phyloP scores from a whole-genome alignment of 192 early-diverging fungal genomes.

The Chytriomyces sp. region DNA sequence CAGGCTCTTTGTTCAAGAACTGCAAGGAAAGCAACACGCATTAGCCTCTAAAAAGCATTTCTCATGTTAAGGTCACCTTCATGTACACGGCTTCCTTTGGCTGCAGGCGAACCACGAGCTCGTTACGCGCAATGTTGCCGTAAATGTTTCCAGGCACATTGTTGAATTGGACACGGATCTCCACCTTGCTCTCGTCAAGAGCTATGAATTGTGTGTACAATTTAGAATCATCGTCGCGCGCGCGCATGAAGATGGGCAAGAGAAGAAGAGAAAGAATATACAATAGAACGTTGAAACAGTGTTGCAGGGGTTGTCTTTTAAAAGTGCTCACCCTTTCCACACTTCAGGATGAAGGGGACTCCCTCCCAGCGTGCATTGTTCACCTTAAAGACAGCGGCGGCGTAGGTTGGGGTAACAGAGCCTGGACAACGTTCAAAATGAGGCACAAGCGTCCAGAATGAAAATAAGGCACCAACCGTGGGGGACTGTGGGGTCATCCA shows the following conservation, averaged over 20 bases:
- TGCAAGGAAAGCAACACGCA: not conserved
- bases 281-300: not conserved
- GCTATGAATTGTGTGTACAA: slow-evolving; percentile 48
- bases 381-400: slow-evolving; percentile 83
- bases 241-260: not conserved
- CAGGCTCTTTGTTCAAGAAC: slow-evolving; percentile 92
- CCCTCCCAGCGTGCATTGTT: slow-evolving; percentile 96
- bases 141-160: slow-evolving; percentile 86
- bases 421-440: slow-evolving; percentile 25
- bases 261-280: not conserved
- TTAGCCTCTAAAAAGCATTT: not conserved
- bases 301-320: not conserved
- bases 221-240: not conserved
- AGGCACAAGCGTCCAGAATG: not conserved
- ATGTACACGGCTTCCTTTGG: slow-evolving; percentile 95
- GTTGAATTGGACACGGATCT: slow-evolving; percentile 96
- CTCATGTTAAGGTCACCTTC: slow-evolving; percentile 50
- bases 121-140: slow-evolving; percentile 80
- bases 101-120: slow-evolving; percentile 93
- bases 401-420: slow-evolving; percentile 89
- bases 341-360: slow-evolving; percentile 80
- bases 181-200: slow-evolving; percentile 88
- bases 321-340: slow-evolving; percentile 52
- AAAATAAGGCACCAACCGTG: slow-evolving; percentile 35
- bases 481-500: slow-evolving; percentile 89